Conservation (phyloP, 768 basidiomycete species). For the Exsudoporus frostii region DNA sequence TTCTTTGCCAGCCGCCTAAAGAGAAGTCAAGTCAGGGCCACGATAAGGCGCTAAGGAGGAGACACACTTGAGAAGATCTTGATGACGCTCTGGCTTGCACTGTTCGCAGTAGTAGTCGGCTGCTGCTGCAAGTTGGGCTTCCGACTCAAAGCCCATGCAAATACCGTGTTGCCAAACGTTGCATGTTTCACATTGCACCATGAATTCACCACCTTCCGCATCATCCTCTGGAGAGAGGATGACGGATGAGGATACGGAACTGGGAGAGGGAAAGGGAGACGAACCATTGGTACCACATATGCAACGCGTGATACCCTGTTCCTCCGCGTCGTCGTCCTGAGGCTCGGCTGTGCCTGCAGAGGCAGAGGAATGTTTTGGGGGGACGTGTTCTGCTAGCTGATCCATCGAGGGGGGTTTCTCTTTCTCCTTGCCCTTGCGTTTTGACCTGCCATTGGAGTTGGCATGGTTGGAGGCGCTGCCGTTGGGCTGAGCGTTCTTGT, state of each 20-base stretch:
- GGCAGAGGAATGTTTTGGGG: constrained; percentile 29
- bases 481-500: constrained; percentile 42
- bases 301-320: constrained; percentile 70
- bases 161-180: constrained; percentile 98
- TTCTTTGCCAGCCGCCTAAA: constrained; percentile 61
- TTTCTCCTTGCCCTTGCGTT: constrained; percentile 67
- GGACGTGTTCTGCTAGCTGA: constrained; percentile 27
- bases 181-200: constrained; percentile 97
- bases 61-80: constrained; percentile 75
- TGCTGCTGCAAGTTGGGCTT: constrained; percentile 68
- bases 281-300: constrained; percentile 79
- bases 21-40: constrained; percentile 15
- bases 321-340: constrained; percentile 47
- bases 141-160: constrained; percentile 89
- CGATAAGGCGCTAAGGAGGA: constrained; percentile 14
- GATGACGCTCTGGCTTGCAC: constrained; percentile 85
- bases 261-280: constrained; percentile 25
- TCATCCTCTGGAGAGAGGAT: constrained; percentile 55
- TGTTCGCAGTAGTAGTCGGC: constrained; percentile 92
- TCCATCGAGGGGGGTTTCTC: constrained; percentile 43
- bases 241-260: constrained; percentile 24
- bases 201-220: constrained; percentile 86
- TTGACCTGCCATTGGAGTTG: constrained; percentile 42
- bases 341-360: constrained; percentile 35
- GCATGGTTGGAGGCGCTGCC: constrained; percentile 29